These are phyloP conservation scores for Skeletonema potamos DNA, from an alignment of 108 stramenopile species.

Conservation along the genomic window DNA sequence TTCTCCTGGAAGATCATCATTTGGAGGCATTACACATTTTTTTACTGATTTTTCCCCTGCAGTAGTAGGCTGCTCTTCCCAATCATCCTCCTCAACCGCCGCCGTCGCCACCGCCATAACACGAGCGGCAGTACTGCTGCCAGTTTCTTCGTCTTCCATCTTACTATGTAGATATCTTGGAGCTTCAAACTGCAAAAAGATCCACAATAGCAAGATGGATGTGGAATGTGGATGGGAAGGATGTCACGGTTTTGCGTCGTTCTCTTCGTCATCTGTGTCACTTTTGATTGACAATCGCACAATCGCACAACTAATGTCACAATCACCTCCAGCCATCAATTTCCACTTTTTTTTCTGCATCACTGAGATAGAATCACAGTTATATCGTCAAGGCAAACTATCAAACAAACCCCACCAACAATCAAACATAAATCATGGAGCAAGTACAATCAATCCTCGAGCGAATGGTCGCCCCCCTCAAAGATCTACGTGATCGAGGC, in stretches of 20 bases:
- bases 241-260: no score
- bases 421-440: constrained; percentile 28
- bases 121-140: background rate
- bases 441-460: constrained; percentile 86
- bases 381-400: background rate
- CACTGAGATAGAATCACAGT: no score
- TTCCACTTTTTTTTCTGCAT: no score
- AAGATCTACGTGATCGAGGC: constrained; percentile 68
- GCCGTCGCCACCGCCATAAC: background rate
- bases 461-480: constrained; percentile 82
- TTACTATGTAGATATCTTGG: no score
- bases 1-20: no score
- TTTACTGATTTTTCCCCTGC: no score
- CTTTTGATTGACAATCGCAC: no score
- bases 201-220: no score
- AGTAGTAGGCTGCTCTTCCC: background rate
- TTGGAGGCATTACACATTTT: no score
- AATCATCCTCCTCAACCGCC: background rate
- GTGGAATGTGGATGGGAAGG: no score
- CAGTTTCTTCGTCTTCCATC: background rate
- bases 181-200: no score
- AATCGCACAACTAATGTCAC: background rate
- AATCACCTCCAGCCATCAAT: background rate
- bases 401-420: background rate
- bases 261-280: background rate